Base-by-base conservation (phyloP, 768 basidiomycete species). In the Wakefieldia striispora region DNA sequence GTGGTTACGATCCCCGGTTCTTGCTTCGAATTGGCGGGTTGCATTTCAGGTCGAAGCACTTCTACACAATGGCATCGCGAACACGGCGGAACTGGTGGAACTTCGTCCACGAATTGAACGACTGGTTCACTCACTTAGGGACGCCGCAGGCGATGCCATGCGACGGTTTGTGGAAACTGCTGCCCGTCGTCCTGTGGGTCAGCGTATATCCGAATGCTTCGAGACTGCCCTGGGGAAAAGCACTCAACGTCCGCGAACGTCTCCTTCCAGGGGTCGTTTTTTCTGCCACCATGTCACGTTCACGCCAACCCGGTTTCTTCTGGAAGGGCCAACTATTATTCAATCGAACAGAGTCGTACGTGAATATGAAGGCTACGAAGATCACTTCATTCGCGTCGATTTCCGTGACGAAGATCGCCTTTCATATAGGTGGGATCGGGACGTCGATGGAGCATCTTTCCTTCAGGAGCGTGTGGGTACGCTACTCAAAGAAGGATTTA, bases 271-370 rank as follows among this genome's bases (percentile, higher is more conserved):
- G 11, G 72, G 77, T 5, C 69, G 72, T 17, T 84, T 89, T 57
- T 72, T 73, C n/a, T 91, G 86, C 55, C 82, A 81, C 40, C 87
- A 88, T 55, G 80, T 87, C 40, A 88, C 84, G 0, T 77, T 91
- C 34, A 88, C 88, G 0, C 91, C 91, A 0, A 88, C 86, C 9
- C 77, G 86, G 19, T 70, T 86, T 48, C 67, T 88, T 11, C 67
- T 92, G 8, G 88, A 91, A 69, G 91, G 91, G 0, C 91, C 91
- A 1, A 85, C 82, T 49, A 62, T 81, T 0, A 79, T 80, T 21
- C 85, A 91, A 57, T 88, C 88, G 13, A 95, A 95, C 52, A 79
- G 88, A 1, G 80, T 92, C 44, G 84, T 95, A 51, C 83, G 91
- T 1, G 68, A 74, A 45, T 93, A 83, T 48, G 62, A 69, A 40